Percentiles rank a stretch among this genome's conserved stretches.
phyloP scores from a whole-genome alignment of 2,329 filamentous ascomycete genomes.

The Kalmusia sp. region DNA sequence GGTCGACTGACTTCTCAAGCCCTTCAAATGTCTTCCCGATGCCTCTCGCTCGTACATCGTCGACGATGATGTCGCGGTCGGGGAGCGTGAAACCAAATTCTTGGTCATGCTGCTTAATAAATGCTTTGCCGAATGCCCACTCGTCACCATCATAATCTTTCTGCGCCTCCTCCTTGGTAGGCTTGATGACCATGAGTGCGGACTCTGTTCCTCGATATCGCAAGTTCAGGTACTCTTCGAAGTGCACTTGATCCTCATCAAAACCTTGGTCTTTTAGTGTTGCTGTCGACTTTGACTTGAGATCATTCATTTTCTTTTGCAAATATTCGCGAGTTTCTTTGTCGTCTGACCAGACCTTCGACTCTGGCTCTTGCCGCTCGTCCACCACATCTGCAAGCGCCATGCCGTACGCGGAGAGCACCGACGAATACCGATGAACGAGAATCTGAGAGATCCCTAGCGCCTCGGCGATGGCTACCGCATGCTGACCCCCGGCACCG shows the following conservation, averaged over 20 bases:
- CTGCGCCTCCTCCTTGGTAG: conserved; percentile 66
- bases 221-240: conserved; percentile 95
- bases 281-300: conserved; percentile 76
- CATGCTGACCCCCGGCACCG: conserved; percentile 89
- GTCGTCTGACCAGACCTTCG: conserved; percentile 65
- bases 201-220: conserved; percentile 90
- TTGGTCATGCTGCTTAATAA: conserved; percentile 85
- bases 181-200: conserved; percentile 86
- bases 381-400: conserved; percentile 92
- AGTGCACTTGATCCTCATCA: conserved; percentile 73
- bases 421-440: conserved; percentile 85
- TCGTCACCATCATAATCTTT: conserved; percentile 68
- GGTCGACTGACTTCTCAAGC: conserved; percentile 80
- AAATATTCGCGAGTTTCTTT: conserved; percentile 68
- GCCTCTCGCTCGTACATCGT: conserved; percentile 85
- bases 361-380: conserved; percentile 81
- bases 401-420: conserved; percentile 92
- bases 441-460: conserved; percentile 86
- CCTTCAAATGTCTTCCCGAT: conserved; percentile 88
- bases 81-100: conserved; percentile 91
- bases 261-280: conserved; percentile 82
- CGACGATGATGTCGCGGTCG: conserved; percentile 86
- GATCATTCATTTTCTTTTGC: conserved; percentile 75
- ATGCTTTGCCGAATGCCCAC: conserved; percentile 85
- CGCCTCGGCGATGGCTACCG: conserved; percentile 86